Percentiles rank a stretch among this genome's conserved stretches.
Evolutionary conservation across 306 rosid genomes (phyloP).

Genomic region (Sicyos baderoa): DNA sequence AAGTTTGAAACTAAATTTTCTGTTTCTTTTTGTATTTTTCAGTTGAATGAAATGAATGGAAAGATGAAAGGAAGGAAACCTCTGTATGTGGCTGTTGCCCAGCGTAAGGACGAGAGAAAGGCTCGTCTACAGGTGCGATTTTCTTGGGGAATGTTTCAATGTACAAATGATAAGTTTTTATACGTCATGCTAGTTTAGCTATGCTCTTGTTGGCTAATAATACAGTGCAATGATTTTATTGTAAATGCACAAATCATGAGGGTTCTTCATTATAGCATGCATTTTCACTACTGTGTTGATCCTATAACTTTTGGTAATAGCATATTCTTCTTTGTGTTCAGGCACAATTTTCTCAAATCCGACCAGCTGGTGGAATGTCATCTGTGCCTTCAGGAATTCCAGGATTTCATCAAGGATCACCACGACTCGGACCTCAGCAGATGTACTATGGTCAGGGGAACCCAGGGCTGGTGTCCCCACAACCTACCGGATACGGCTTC

Average conservation of each 20-base stretch:
- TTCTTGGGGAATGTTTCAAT: not conserved
- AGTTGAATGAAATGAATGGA: constrained; percentile 73
- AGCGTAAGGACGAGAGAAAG: constrained; percentile 74
- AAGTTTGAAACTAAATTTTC: not conserved
- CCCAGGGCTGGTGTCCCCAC: constrained; percentile 61
- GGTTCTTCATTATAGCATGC: not conserved
- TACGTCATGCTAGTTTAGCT: too few relatives aligned
- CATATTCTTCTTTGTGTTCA: constrained; percentile 17
- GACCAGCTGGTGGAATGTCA: constrained; percentile 36
- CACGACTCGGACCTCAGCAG: constrained; percentile 68
- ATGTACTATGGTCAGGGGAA: constrained; percentile 64
- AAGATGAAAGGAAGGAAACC: constrained; percentile 71
- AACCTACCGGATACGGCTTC: constrained; percentile 64
- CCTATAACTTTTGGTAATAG: not conserved
- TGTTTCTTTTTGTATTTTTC: constrained; percentile 5
- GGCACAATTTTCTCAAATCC: constrained; percentile 72
- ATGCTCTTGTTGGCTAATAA: too few relatives aligned
- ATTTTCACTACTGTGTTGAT: not conserved
- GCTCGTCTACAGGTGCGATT: constrained; percentile 64
- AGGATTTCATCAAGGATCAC: constrained; percentile 60
- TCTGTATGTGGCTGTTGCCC: constrained; percentile 82
- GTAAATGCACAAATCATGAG: not conserved
- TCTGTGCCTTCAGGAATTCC: constrained; percentile 51
- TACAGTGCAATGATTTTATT: not conserved
- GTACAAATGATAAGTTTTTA: too few relatives aligned